phyloP scores from a whole-genome alignment of 345 rosid genomes.

The Ceriops zippeliana region DNA sequence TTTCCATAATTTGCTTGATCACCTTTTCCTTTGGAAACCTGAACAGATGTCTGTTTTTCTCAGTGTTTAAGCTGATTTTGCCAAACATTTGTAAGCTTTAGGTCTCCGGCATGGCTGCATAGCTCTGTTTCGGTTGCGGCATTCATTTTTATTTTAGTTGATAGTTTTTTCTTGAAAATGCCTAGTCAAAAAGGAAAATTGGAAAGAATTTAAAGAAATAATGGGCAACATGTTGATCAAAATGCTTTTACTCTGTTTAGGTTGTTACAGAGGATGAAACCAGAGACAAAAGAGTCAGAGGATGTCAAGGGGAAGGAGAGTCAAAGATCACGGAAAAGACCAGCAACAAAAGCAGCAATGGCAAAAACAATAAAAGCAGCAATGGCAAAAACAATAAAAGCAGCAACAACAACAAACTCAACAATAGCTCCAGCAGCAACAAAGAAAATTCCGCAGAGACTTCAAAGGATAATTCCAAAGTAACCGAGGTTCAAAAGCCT shows the following conservation, averaged over 20 bases:
- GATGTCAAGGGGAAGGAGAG: slow-evolving; percentile 47
- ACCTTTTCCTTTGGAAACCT: neutral
- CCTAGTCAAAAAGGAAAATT: too few relatives aligned
- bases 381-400: slow-evolving; percentile 1
- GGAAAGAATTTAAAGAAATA: too few relatives aligned
- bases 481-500: slow-evolving; percentile 51
- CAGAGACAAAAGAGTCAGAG: slow-evolving; percentile 35
- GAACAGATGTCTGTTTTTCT: too few relatives aligned
- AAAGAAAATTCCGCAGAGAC: slow-evolving; percentile 42
- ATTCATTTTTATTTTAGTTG: too few relatives aligned
- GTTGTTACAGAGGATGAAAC: slow-evolving; percentile 40
- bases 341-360: slow-evolving; percentile 33
- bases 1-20: neutral
- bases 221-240: too few relatives aligned
- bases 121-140: too few relatives aligned
- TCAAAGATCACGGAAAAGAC: slow-evolving; percentile 55
- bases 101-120: too few relatives aligned
- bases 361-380: too few relatives aligned
- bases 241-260: slow-evolving; percentile 17
- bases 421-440: slow-evolving; percentile 32
- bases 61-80: too few relatives aligned
- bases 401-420: slow-evolving; percentile 3
- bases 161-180: too few relatives aligned
- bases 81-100: too few relatives aligned
- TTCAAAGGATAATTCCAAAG: slow-evolving; percentile 69